These are phyloP conservation scores for Lolium rigidum DNA, from an alignment of 176 grass and related monocot genomes.

Conservation along the genomic window DNA sequence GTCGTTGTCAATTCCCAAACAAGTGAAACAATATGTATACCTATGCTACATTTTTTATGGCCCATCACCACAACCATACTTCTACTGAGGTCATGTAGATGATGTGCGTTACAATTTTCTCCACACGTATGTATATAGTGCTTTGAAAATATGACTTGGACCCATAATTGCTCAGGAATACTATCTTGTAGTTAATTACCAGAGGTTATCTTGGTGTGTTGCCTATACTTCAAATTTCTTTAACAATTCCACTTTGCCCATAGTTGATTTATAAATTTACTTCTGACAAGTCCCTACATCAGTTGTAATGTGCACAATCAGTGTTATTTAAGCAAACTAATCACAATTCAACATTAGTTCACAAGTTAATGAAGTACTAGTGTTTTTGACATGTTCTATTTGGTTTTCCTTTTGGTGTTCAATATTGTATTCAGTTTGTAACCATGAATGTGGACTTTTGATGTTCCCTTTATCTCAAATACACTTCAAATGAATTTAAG, in stretches of 20 bases:
- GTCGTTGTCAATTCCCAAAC: neutral
- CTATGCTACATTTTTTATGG: neutral
- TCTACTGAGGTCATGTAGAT: neutral
- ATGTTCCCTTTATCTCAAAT: neutral
- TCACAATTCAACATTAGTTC: neutral
- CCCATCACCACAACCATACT: neutral
- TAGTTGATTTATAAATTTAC: neutral
- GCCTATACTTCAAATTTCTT: neutral
- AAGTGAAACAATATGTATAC: neutral
- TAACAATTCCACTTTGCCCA: neutral
- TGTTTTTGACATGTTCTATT: neutral
- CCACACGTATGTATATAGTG: neutral
- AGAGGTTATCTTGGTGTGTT: neutral
- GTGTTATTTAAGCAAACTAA: neutral
- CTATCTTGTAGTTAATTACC: neutral
- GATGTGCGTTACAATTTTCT: neutral
- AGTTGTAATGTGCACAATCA: neutral
- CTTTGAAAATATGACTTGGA: neutral
- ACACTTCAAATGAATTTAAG: neutral
- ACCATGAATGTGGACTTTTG: neutral
- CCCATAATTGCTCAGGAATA: neutral
- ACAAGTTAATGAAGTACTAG: neutral
- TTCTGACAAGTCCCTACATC: neutral
- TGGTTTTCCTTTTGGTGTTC: neutral
- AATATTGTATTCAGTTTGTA: neutral